Base-by-base conservation (phyloP, 2,329 filamentous ascomycete species). In the Penicillium sp. region DNA sequence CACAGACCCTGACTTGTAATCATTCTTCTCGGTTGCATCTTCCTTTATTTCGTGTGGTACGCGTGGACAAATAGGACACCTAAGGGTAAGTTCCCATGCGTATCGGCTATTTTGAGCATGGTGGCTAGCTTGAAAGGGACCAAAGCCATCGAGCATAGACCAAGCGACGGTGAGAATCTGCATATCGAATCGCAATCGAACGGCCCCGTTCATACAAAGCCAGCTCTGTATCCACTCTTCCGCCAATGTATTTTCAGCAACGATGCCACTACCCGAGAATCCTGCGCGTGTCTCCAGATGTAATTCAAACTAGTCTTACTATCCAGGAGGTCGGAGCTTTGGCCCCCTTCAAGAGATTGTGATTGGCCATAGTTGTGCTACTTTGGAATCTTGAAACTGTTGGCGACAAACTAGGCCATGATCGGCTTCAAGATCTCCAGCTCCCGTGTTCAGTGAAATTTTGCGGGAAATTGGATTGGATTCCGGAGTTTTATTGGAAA, bases 371-470 rank as follows among this genome's bases (percentile, higher is more conserved):
- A 31, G 37, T 41, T 40, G 54, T 44, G 44, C 54, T 44, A 56
- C 29, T 33, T 45, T 26, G 42, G 31, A 43, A 53, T 49, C 40
- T 40, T 56, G 54, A 56, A 56, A 56, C 54, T 56, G 50, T 45
- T 45, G 45, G 41, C 50, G 40, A 51, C 45, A 42, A 49, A 26
- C 54, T 56, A 49, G 26, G 40, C 50, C 33, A 46, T 42, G 50
- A 56, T 53, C 45, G 50, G 54, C 44, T 33, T 44, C n/a, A 27
- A 31, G 31, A 54, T 55, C 31, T 43, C 35, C 47, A 31, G 41
- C 49, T 31, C 20, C 49, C 37, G 27, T 43, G 40, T n/a, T 18
- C 25, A 43, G 49, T 51, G 14, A 23, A 50, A 22, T 27, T 22
- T 22, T 31, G n/a, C 11, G 44, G 44, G 29, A 22, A 18, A 37